Evolutionary conservation across 257 asterid species (phyloP).

Genomic region (Fraxinus excelsior): DNA sequence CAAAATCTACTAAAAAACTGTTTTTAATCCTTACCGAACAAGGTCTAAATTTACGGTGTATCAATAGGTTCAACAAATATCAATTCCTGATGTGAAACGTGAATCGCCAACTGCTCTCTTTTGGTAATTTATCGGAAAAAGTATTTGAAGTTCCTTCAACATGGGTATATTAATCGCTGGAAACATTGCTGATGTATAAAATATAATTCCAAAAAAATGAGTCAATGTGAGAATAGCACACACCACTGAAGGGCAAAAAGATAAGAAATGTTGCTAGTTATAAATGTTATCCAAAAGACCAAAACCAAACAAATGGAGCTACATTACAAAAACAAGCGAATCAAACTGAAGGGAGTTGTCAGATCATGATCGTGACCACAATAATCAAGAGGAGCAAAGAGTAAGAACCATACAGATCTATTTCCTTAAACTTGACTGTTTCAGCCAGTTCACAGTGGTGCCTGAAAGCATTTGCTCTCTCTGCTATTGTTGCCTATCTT

Average conservation of each 20-base stretch:
- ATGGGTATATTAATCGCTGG: background rate
- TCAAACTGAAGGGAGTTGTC: background rate
- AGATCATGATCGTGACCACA: conserved; percentile 4
- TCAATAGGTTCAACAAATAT: background rate
- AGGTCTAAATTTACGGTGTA: background rate
- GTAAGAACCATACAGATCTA: conserved; percentile 73
- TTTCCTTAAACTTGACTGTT: conserved; percentile 94
- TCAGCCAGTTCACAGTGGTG: conserved; percentile 87
- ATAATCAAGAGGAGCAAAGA: conserved; percentile 15
- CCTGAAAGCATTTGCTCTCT: conserved; percentile 86
- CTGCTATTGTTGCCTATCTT: conserved; percentile 82
- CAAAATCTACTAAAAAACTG: no score
- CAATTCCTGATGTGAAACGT: background rate
- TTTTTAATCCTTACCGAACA: no score
- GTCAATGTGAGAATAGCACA: background rate
- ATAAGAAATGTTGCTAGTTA: background rate
- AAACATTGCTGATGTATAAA: background rate
- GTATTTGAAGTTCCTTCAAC: background rate
- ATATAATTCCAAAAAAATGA: background rate
- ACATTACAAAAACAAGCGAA: background rate
- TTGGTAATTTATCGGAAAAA: background rate
- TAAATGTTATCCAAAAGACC: background rate
- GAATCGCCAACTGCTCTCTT: background rate
- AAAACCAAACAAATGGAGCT: background rate
- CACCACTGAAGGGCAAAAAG: background rate